Percentiles rank a stretch among this genome's conserved stretches.
phyloP scores from a whole-genome alignment of 441 rosid genomes.

The Breynia disticha region DNA sequence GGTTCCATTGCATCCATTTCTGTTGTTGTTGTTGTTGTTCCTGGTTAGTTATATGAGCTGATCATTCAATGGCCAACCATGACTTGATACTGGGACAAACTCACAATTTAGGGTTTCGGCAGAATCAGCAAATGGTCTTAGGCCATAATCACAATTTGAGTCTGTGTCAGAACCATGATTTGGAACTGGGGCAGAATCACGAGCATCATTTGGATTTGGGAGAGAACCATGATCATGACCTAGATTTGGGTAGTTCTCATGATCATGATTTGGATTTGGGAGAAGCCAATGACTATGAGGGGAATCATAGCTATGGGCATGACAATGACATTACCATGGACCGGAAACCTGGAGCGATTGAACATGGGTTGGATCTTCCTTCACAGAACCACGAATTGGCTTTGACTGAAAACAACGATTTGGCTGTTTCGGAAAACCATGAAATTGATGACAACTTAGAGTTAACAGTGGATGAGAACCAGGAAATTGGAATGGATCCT shows the following conservation, averaged over 20 bases:
- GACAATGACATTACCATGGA: conserved; percentile 53
- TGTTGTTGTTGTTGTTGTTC: conserved; percentile 16
- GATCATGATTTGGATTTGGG: conserved; percentile 61
- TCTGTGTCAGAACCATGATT: conserved; percentile 52
- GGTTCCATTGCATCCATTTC: no score
- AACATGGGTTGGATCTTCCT: conserved; percentile 46
- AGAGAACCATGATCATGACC: conserved; percentile 51
- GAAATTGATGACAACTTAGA: conserved; percentile 69
- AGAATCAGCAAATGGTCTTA: conserved; percentile 58
- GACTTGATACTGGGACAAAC: conserved; percentile 70
- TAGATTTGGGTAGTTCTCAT: conserved; percentile 57
- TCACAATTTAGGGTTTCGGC: conserved; percentile 48
- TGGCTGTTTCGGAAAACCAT: conserved; percentile 57
- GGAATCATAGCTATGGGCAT: conserved; percentile 46
- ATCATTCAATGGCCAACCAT: conserved; percentile 61
- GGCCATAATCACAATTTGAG: conserved; percentile 60
- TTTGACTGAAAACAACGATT: conserved; percentile 47
- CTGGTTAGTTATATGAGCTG: conserved; percentile 11
- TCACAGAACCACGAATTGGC: conserved; percentile 47
- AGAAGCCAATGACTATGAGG: conserved; percentile 49
- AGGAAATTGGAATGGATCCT: conserved; percentile 49
- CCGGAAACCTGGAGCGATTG: conserved; percentile 51
- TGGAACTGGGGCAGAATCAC: conserved; percentile 58
- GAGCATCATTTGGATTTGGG: conserved; percentile 56
- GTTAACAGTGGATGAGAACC: conserved; percentile 50